Evolutionary conservation across 2,329 filamentous ascomycete species (phyloP).

Genomic region (Nemania sp.): DNA sequence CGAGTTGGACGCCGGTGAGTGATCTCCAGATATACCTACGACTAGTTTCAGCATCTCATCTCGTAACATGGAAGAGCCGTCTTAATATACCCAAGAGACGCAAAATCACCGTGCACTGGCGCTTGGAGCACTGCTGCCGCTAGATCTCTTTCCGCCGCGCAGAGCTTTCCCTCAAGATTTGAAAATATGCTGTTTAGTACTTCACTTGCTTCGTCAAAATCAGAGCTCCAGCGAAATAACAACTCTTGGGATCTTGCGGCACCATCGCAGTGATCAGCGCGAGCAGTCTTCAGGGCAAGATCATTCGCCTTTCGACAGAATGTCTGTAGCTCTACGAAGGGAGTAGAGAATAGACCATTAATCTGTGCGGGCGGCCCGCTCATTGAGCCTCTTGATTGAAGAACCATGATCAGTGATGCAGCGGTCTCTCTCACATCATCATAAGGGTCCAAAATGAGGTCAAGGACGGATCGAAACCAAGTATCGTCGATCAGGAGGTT

Average conservation of each 20-base stretch:
- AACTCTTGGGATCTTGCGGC: constrained; percentile 82
- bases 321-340: constrained; percentile 55
- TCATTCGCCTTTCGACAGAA: constrained; percentile 67
- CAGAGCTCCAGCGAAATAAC: constrained; percentile 68
- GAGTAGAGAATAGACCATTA: constrained; percentile 31
- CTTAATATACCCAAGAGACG: constrained; percentile 67
- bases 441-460: constrained; percentile 88
- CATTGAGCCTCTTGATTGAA: constrained; percentile 55
- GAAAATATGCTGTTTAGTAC: constrained; percentile 70
- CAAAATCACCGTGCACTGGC: constrained; percentile 77
- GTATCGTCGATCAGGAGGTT: constrained; percentile 58
- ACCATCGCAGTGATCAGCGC: constrained; percentile 93
- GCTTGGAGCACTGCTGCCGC: constrained; percentile 73
- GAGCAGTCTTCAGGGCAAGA: constrained; percentile 76
- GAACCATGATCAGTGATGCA: constrained; percentile 63
- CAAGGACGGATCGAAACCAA: constrained; percentile 75
- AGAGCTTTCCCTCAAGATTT: constrained; percentile 73
- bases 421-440: constrained; percentile 83
- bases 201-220: constrained; percentile 56
- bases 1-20: constrained; percentile 57
- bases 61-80: background rate
- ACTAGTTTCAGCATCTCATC: constrained; percentile 22
- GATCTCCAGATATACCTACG: constrained; percentile 66
- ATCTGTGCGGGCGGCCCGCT: constrained; percentile 32
- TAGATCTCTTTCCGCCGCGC: constrained; percentile 72